phyloP scores from a whole-genome alignment of 2,329 filamentous ascomycete species.

The Aspergillus sclerotialis region DNA sequence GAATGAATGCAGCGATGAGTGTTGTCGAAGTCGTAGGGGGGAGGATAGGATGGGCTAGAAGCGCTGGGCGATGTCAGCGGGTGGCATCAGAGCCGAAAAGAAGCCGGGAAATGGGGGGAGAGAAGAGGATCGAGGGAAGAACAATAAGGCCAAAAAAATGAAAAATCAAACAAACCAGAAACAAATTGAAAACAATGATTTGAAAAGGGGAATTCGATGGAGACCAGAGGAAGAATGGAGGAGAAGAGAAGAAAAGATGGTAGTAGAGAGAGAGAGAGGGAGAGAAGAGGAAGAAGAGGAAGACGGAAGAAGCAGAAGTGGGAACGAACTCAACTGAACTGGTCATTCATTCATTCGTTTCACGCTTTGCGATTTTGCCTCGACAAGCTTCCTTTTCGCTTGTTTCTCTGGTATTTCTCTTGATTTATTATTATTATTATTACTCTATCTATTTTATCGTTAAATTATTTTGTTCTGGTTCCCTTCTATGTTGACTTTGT shows the following conservation, averaged over 20 bases:
- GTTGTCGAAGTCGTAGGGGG: conserved; percentile 11
- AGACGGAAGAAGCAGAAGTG: conserved; percentile 6
- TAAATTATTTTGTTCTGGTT: not conserved
- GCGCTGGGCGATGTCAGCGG: conserved; percentile 34
- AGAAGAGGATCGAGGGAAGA: conserved; percentile 11
- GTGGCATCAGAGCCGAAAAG: too few species aligned
- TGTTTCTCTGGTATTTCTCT: not conserved
- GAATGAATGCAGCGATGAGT: conserved; percentile 16
- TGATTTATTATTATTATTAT: not conserved
- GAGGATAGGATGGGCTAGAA: conserved; percentile 26
- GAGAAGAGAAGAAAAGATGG: conserved; percentile 6
- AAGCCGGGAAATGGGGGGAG: too few species aligned
- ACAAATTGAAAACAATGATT: conserved; percentile 2
- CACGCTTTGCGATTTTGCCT: conserved; percentile 31
- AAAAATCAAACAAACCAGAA: conserved; percentile 1
- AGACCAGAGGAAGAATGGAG: conserved; percentile 7
- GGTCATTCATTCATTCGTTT: too few species aligned
- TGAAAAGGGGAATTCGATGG: too few species aligned
- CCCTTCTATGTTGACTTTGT: not conserved
- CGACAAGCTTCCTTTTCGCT: not conserved
- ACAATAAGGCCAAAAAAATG: conserved; percentile 1
- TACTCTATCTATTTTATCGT: conserved; percentile 2
- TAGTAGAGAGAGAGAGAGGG: conserved; percentile 9
- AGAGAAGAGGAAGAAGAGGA: conserved; percentile 10
- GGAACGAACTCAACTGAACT: too few species aligned